phyloP scores from a whole-genome alignment of 495 filamentous ascomycete species.

The Lophiostoma macrostomum region DNA sequence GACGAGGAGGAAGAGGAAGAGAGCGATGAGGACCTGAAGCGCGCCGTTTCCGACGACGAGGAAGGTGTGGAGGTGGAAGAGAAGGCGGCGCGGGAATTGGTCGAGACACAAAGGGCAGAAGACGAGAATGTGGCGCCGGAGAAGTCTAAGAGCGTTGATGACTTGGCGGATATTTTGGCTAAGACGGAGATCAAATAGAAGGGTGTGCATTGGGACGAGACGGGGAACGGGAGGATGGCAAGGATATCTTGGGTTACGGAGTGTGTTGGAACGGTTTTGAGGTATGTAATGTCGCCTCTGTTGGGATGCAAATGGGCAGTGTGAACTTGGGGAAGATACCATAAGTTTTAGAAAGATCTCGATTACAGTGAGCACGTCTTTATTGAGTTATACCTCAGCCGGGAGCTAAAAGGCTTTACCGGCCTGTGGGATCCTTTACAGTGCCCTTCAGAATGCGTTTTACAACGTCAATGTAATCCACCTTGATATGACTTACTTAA shows the following conservation, averaged over 20 bases:
- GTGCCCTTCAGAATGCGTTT: too few species aligned
- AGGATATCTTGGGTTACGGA: not conserved
- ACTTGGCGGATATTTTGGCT: slow-evolving; percentile 67
- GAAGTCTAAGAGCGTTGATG: slow-evolving; percentile 77
- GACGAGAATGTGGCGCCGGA: slow-evolving; percentile 67
- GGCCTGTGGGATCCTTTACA: too few species aligned
- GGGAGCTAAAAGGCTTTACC: too few species aligned
- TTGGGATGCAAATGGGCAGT: too few species aligned
- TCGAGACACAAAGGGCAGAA: slow-evolving; percentile 71
- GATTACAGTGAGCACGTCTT: too few species aligned
- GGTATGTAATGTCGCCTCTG: too few species aligned
- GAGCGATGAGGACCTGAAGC: slow-evolving; percentile 59
- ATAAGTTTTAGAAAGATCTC: too few species aligned
- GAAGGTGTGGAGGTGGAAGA: slow-evolving; percentile 53
- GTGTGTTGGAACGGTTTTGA: not conserved
- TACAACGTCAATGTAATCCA: too few species aligned
- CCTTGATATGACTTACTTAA: too few species aligned
- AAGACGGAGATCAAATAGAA: slow-evolving; percentile 52
- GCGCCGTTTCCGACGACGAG: slow-evolving; percentile 56
- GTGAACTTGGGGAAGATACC: too few species aligned
- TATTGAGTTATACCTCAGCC: too few species aligned
- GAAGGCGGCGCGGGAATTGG: slow-evolving; percentile 54
- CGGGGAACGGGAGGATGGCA: not conserved
- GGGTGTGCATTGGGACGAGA: not conserved
- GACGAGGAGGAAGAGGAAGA: slow-evolving; percentile 54